phyloP scores from a whole-genome alignment of 2,329 filamentous ascomycete species.

The Exserohilum turcica region DNA sequence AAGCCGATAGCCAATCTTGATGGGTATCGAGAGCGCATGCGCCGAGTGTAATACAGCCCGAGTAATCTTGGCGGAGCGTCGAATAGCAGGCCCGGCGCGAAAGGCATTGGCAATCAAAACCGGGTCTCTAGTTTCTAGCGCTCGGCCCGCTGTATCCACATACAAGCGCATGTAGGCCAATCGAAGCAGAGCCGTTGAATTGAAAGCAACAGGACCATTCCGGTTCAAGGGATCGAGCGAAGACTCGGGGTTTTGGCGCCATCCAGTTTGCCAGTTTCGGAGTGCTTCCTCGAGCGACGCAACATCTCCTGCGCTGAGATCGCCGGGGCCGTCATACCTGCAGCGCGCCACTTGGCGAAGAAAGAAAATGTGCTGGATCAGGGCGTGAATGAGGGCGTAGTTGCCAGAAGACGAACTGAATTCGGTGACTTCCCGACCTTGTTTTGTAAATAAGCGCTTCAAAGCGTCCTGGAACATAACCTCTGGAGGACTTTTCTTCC shows the following conservation, averaged over 20 bases:
- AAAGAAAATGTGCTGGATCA: conserved; percentile 74
- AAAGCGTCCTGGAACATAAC: conserved; percentile 42
- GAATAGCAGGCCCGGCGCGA: conserved; percentile 62
- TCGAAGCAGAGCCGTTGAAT: conserved; percentile 65
- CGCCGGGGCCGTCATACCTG: conserved; percentile 39
- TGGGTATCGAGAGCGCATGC: conserved; percentile 70
- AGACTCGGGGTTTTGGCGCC: conserved; percentile 49
- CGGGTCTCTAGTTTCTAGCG: conserved; percentile 69
- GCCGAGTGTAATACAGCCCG: conserved; percentile 70
- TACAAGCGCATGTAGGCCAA: conserved; percentile 69
- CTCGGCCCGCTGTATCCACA: conserved; percentile 67
- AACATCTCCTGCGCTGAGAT: conserved; percentile 49
- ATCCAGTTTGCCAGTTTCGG: conserved; percentile 49
- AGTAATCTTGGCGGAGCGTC: conserved; percentile 64
- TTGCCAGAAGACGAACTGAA: conserved; percentile 57
- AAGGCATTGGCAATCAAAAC: conserved; percentile 66
- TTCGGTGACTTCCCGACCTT: conserved; percentile 40
- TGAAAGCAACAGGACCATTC: conserved; percentile 68
- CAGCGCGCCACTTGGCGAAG: conserved; percentile 60
- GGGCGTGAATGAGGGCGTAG: conserved; percentile 72
- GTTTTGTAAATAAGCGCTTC: conserved; percentile 41
- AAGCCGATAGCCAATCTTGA: conserved; percentile 57
- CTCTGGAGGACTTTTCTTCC: conserved; percentile 29
- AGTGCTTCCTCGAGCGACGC: conserved; percentile 52
- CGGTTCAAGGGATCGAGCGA: conserved; percentile 57